phyloP scores from a whole-genome alignment of 2,329 filamentous ascomycete species.

The Ophiostoma novo-ulmi region DNA sequence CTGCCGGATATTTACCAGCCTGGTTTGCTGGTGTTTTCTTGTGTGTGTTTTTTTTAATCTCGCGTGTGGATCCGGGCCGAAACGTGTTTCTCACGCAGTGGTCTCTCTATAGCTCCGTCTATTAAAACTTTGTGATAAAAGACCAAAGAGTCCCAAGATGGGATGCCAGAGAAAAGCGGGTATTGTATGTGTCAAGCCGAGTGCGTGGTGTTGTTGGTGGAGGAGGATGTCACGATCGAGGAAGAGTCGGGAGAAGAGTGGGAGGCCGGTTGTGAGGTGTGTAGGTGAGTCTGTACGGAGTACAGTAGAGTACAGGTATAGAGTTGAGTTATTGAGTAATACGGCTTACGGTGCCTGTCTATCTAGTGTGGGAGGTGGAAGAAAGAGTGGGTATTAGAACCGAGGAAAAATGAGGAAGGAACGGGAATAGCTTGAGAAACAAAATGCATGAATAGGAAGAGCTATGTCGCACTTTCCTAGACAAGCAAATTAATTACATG shows the following conservation, averaged over 20 bases:
- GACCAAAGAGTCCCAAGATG: background rate
- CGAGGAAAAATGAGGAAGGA: conserved; percentile 4
- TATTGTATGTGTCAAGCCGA: conserved; percentile 19
- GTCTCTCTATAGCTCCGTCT: background rate
- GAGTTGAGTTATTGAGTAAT: background rate
- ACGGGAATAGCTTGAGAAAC: background rate
- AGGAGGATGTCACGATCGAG: conserved; percentile 14
- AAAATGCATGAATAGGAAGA: background rate
- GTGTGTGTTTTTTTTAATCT: conserved; percentile 5
- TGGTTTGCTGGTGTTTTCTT: background rate
- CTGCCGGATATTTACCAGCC: background rate
- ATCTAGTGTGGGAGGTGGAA: background rate
- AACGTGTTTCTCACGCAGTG: conserved; percentile 12
- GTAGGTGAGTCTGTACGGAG: background rate
- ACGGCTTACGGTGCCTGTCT: conserved; percentile 7
- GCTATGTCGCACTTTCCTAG: background rate
- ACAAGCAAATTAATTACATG: background rate
- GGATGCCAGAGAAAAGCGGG: conserved; percentile 20
- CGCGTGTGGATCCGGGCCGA: conserved; percentile 16
- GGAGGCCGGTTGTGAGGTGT: conserved; percentile 8
- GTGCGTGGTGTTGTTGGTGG: conserved; percentile 13
- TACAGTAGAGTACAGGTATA: background rate
- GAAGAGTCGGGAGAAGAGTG: conserved; percentile 1
- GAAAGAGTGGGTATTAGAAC: conserved; percentile 3
- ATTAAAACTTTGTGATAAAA: background rate